phyloP scores from a whole-genome alignment of 2,329 filamentous ascomycete species.

The Chaetomiaceae sp. region DNA sequence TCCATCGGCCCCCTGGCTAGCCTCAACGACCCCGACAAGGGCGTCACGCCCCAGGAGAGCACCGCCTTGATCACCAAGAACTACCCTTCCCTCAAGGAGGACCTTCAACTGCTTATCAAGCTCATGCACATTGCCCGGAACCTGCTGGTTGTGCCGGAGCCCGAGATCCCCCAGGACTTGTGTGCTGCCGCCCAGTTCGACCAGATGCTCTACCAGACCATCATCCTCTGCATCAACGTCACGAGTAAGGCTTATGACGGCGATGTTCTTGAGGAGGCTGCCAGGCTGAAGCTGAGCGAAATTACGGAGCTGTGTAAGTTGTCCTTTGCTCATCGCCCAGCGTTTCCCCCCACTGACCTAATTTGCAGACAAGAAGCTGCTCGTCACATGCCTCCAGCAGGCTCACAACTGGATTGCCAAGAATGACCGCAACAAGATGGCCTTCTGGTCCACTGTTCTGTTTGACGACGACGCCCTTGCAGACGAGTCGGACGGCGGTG shows the following conservation, averaged over 20 bases:
- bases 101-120: slow-evolving; percentile 60
- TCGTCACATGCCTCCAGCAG: slow-evolving; percentile 62
- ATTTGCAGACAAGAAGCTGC: slow-evolving; percentile 56
- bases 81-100: slow-evolving; percentile 55
- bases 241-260: slow-evolving; percentile 64
- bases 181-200: slow-evolving; percentile 61
- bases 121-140: slow-evolving; percentile 63
- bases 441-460: slow-evolving; percentile 62
- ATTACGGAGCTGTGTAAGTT: slow-evolving; percentile 59
- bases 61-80: slow-evolving; percentile 60
- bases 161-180: slow-evolving; percentile 61
- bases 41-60: slow-evolving; percentile 57
- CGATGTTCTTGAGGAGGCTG: slow-evolving; percentile 55
- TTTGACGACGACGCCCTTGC: slow-evolving; percentile 53
- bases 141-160: slow-evolving; percentile 58
- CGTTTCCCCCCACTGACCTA: slow-evolving; percentile 3
- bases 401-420: slow-evolving; percentile 66
- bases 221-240: slow-evolving; percentile 61
- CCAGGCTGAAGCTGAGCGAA: slow-evolving; percentile 54
- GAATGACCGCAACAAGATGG: slow-evolving; percentile 65
- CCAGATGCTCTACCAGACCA: slow-evolving; percentile 61
- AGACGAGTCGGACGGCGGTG: slow-evolving; percentile 47
- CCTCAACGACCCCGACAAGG: slow-evolving; percentile 50
- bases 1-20: slow-evolving; percentile 53
- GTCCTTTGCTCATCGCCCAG: not conserved